Conservation (phyloP, 495 filamentous ascomycete genomes). For the Hyaloscypha variabilis region DNA sequence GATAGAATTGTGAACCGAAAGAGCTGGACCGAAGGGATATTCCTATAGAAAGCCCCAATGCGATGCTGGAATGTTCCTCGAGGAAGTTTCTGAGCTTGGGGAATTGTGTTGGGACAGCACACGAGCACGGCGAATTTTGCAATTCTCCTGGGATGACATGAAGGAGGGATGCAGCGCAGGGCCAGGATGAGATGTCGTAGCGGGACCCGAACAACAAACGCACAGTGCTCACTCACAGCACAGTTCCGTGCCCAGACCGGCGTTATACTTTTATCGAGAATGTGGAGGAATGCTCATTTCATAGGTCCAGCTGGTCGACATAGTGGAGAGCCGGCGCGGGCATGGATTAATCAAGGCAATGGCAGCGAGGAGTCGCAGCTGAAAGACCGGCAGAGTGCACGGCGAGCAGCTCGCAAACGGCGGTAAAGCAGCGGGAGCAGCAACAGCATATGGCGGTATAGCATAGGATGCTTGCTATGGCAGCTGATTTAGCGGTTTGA, state of each 20-base stretch:
- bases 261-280: constrained; percentile 2
- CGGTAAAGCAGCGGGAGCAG: background rate
- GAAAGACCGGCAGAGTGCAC: background rate
- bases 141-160: constrained; percentile 24
- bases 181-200: constrained; percentile 26
- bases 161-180: constrained; percentile 24
- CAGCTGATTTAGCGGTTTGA: background rate
- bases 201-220: constrained; percentile 24
- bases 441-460: background rate
- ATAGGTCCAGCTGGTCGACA: constrained; percentile 9
- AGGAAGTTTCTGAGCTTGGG: background rate
- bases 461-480: background rate
- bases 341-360: constrained; percentile 11
- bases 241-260: constrained; percentile 9
- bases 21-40: background rate
- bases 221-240: constrained; percentile 19
- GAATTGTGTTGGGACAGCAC: constrained; percentile 13
- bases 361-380: constrained; percentile 7
- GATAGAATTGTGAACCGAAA: background rate
- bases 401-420: background rate
- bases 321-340: constrained; percentile 14
- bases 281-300: constrained; percentile 30
- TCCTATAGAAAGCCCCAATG: background rate
- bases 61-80: background rate
- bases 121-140: constrained; percentile 18